Base-by-base conservation (phyloP, 495 filamentous ascomycete genomes). In the Podospora pseudocomata region DNA sequence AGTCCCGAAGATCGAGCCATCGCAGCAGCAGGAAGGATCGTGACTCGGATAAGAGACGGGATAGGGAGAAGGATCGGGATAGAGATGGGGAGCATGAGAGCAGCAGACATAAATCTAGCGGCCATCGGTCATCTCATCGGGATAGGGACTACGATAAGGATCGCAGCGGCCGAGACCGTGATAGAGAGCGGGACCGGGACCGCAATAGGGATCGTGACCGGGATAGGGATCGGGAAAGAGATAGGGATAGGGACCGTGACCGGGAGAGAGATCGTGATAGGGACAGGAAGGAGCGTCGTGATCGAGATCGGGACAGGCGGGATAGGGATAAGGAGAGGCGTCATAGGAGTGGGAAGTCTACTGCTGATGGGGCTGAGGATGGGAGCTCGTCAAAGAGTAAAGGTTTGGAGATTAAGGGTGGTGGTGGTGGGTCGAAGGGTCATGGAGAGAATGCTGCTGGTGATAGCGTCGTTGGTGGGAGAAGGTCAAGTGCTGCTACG, bases 341-440 rank as follows among this genome's bases (percentile, higher is more conserved):
- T 39, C 80, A 80, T 67, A 80, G 83, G 68, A 82, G 84, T 70
- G 81, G 83, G 72, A 90, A 89, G 73, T 32, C 30, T 32, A 76
- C 65, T 56, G 58, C 62, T 49, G 56, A 60, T 18, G 19, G 30
- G 5, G 54, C 28, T 49, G 63, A 68, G n/a, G 61, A 28, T 16
- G 5, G 57, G n/a, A 5, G 59, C 56, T 49, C 39, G 7, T 49
- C 39, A 49, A 49, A 49, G 15, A 75, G 74, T 59, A 68, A 72
- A 15, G 79, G 75, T 34, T 73, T 76, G n/a, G 77, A 81, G 30
- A 77, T 77, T 65, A 81, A 79, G 63, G 79, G 79, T 60, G 11
- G 63, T 19, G 64, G 49, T 23, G 20, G 20, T 23, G 20, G 30
- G 9, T 71, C 55, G 13, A 63, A 63, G 30, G 34, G 26, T 20